Evolutionary conservation across 2,329 filamentous ascomycete genomes (phyloP).

Genomic region (Fusarium algeriense): DNA sequence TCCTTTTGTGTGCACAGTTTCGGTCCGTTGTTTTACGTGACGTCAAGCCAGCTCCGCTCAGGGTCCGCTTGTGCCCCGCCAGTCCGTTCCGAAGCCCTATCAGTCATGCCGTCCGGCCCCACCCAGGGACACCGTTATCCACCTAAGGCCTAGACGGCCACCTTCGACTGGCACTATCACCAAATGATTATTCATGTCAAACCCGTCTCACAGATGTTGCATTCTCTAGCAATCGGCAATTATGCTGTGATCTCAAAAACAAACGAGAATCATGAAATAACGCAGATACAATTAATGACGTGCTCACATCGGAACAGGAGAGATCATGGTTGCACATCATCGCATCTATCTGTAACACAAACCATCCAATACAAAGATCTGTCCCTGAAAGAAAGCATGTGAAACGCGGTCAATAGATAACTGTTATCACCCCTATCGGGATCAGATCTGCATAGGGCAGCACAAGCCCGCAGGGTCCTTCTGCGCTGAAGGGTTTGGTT

Average conservation of each 20-base stretch:
- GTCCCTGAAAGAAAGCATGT: constrained; percentile 42
- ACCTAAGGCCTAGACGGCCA: constrained; percentile 16
- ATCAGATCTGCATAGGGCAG: constrained; percentile 23
- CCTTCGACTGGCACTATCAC: constrained; percentile 33
- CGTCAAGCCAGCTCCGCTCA: constrained; percentile 46
- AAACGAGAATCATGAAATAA: background rate
- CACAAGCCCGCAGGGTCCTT: constrained; percentile 25
- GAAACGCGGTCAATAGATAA: constrained; percentile 36
- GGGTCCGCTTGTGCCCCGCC: constrained; percentile 25
- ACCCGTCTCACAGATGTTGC: constrained; percentile 14
- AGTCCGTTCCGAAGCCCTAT: constrained; percentile 47
- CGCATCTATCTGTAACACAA: constrained; percentile 6
- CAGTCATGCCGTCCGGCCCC: constrained; percentile 47
- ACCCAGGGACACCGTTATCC: constrained; percentile 17
- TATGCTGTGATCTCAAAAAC: constrained; percentile 13
- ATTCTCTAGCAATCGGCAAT: constrained; percentile 19
- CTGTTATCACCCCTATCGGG: constrained; percentile 23
- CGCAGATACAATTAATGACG: background rate
- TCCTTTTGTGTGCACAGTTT: constrained; percentile 29
- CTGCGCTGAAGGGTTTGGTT: constrained; percentile 24
- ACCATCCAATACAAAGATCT: constrained; percentile 13
- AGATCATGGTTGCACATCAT: constrained; percentile 9
- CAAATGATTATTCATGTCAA: constrained; percentile 30
- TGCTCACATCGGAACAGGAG: background rate
- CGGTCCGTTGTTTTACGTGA: constrained; percentile 46